Percentiles rank a stretch among this genome's conserved stretches.
These are phyloP conservation scores for Penicillium sp. DNA, from an alignment of 2,329 filamentous ascomycete genomes.

Conservation along the genomic window DNA sequence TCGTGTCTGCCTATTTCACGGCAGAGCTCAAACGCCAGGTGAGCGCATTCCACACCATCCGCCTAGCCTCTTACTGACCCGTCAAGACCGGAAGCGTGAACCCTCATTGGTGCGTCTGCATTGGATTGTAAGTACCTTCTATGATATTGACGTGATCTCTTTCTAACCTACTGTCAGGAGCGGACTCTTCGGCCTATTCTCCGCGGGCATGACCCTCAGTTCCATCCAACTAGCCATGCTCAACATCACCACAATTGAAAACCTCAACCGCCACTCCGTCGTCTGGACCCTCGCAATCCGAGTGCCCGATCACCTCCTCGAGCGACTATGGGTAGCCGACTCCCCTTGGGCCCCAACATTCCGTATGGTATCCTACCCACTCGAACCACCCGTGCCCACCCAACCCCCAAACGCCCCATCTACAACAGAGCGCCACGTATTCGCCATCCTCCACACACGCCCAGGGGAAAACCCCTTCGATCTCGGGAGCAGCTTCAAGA, in stretches of 20 bases:
- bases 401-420: slow-evolving; percentile 32
- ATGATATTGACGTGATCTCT: neutral
- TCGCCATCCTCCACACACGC: slow-evolving; percentile 73
- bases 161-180: slow-evolving; percentile 40
- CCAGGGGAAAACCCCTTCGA: slow-evolving; percentile 85
- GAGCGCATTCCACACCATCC: slow-evolving; percentile 15
- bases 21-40: slow-evolving; percentile 53
- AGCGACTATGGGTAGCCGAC: slow-evolving; percentile 35
- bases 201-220: slow-evolving; percentile 70
- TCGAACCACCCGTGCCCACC: slow-evolving; percentile 26
- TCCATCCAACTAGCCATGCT: slow-evolving; percentile 66
- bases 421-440: slow-evolving; percentile 61
- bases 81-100: slow-evolving; percentile 45
- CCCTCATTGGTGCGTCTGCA: slow-evolving; percentile 62
- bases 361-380: slow-evolving; percentile 43
- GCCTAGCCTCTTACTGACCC: slow-evolving; percentile 14
- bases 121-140: slow-evolving; percentile 56
- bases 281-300: slow-evolving; percentile 73
- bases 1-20: slow-evolving; percentile 64
- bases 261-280: slow-evolving; percentile 60
- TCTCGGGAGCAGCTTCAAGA: slow-evolving; percentile 62
- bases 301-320: slow-evolving; percentile 52
- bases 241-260: slow-evolving; percentile 85
- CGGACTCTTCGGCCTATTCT: slow-evolving; percentile 76
- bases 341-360: slow-evolving; percentile 35